These are phyloP conservation scores for Eutrema heterophyllum DNA, from an alignment of 345 rosid species.

Conservation along the genomic window DNA sequence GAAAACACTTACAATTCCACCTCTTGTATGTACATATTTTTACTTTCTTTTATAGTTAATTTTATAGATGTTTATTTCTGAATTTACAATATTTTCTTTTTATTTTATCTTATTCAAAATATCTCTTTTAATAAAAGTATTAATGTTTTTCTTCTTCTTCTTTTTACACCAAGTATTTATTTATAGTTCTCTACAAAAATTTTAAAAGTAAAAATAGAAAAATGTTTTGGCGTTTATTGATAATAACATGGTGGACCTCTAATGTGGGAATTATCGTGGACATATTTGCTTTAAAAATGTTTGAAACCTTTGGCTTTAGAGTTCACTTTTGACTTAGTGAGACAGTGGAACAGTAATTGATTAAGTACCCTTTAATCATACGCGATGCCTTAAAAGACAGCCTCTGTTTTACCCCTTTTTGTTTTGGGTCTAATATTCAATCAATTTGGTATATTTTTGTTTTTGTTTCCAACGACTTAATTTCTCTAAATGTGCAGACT, in stretches of 20 bases:
- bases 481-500: too few relatives aligned
- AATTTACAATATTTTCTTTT: not conserved
- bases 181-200: not conserved
- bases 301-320: constrained; percentile 31
- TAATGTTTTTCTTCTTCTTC: too few relatives aligned
- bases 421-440: not conserved
- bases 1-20: not conserved
- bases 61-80: not conserved
- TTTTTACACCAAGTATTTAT: not conserved
- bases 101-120: not conserved
- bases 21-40: not conserved
- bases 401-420: not conserved
- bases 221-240: constrained; percentile 4
- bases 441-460: not conserved
- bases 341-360: constrained; percentile 22
- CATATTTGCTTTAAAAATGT: constrained; percentile 17
- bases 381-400: constrained; percentile 14
- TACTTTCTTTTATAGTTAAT: not conserved
- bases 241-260: constrained; percentile 27
- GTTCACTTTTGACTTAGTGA: constrained; percentile 30
- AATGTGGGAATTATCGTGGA: constrained; percentile 14
- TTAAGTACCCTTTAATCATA: constrained; percentile 26
- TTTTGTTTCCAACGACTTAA: not conserved
- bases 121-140: not conserved
- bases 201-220: not conserved